Evolutionary conservation across 331 rosid genomes (phyloP).

Genomic region (Prunus yedoensis): DNA sequence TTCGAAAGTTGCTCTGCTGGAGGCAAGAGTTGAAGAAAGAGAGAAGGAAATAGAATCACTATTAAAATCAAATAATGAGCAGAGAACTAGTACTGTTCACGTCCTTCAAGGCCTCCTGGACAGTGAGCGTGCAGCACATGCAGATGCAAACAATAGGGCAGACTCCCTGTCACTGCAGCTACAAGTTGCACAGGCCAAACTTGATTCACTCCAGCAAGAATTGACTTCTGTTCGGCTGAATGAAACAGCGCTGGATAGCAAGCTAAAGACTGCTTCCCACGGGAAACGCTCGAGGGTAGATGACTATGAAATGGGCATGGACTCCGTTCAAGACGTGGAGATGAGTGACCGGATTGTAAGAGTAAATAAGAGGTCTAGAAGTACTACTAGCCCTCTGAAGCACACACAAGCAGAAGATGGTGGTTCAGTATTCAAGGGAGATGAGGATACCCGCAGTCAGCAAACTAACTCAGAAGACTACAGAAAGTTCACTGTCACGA

Average conservation of each 20-base stretch:
- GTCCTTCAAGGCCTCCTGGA: constrained; percentile 82
- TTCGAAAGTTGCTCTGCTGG: constrained; percentile 51
- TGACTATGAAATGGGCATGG: constrained; percentile 55
- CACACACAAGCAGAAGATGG: constrained; percentile 73
- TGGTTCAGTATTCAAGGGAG: constrained; percentile 71
- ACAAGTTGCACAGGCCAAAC: constrained; percentile 85
- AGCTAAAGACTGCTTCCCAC: constrained; percentile 63
- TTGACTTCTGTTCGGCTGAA: constrained; percentile 76
- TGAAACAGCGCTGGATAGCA: constrained; percentile 77
- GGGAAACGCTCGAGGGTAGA: constrained; percentile 79
- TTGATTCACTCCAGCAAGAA: constrained; percentile 88
- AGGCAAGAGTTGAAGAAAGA: constrained; percentile 71
- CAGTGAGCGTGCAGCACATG: constrained; percentile 86
- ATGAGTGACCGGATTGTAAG: constrained; percentile 51
- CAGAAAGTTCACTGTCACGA: constrained; percentile 69
- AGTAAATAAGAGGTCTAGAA: constrained; percentile 66
- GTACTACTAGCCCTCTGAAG: constrained; percentile 59
- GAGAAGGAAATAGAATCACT: constrained; percentile 77
- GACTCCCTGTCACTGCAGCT: constrained; percentile 83
- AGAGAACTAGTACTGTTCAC: constrained; percentile 66
- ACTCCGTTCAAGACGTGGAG: constrained; percentile 78
- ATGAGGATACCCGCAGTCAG: constrained; percentile 68
- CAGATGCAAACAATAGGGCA: constrained; percentile 86
- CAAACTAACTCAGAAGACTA: constrained; percentile 66
- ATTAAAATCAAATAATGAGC: constrained; percentile 67